Conservation (phyloP, 2,329 filamentous ascomycete species). For the Colletotrichum phormii region DNA sequence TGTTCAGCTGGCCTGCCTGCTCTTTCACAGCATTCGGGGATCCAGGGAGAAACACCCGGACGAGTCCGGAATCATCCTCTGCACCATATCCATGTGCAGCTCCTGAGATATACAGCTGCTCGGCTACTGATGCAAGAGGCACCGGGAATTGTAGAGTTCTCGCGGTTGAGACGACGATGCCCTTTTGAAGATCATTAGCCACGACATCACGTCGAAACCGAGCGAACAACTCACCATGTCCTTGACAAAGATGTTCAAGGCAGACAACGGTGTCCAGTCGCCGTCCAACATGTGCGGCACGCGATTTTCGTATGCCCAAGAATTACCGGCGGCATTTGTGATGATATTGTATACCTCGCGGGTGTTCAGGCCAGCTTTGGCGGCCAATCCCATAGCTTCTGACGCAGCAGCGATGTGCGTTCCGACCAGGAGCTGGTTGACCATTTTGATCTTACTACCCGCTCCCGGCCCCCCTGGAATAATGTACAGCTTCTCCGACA, state of each 20-base stretch:
- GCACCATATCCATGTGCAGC: slow-evolving; percentile 43
- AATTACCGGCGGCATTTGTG: slow-evolving; percentile 45
- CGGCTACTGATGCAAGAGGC: slow-evolving; percentile 47
- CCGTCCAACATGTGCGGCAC: slow-evolving; percentile 63
- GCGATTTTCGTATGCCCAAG: slow-evolving; percentile 69
- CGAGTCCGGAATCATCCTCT: slow-evolving; percentile 44
- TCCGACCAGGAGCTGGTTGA: slow-evolving; percentile 63
- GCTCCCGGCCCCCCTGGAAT: slow-evolving; percentile 61
- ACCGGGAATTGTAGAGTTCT: slow-evolving; percentile 47
- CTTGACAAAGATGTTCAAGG: slow-evolving; percentile 50
- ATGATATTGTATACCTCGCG: slow-evolving; percentile 46
- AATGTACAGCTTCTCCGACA: slow-evolving; percentile 68
- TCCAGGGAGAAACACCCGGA: slow-evolving; percentile 42
- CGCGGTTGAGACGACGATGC: slow-evolving; percentile 45
- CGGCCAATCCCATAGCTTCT: slow-evolving; percentile 65
- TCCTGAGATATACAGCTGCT: slow-evolving; percentile 47
- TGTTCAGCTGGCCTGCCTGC: slow-evolving; percentile 21
- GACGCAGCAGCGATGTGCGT: slow-evolving; percentile 63
- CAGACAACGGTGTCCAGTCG: slow-evolving; percentile 54
- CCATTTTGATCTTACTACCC: slow-evolving; percentile 65
- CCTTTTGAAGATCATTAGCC: slow-evolving; percentile 19
- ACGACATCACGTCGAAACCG: not conserved
- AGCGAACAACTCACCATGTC: slow-evolving; percentile 45
- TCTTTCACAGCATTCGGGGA: slow-evolving; percentile 36
- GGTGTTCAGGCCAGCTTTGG: slow-evolving; percentile 57